These are phyloP conservation scores for Coemansia sp. DNA, from an alignment of 192 early-diverging fungal species.

Conservation along the genomic window DNA sequence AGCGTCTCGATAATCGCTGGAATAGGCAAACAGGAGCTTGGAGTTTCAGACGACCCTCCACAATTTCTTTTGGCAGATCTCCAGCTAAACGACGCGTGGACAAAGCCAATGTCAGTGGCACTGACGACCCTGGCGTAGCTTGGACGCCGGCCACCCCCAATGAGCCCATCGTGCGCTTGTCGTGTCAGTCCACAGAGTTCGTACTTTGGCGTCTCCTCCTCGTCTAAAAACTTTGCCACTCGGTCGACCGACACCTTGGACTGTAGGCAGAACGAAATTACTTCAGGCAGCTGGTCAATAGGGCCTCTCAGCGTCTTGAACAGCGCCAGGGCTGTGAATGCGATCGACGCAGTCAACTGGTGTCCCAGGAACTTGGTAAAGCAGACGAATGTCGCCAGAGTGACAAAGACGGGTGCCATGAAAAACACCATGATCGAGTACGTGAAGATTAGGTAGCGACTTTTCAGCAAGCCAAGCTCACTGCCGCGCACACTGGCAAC, in stretches of 20 bases:
- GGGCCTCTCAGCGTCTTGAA: conserved; percentile 95
- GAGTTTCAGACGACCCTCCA: not conserved
- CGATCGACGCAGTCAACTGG: conserved; percentile 65
- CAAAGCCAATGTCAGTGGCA: conserved; percentile 64
- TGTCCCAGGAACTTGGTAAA: conserved; percentile 63
- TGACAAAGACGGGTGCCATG: conserved; percentile 87
- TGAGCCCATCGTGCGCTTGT: conserved; percentile 17
- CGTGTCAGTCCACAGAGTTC: conserved; percentile 23
- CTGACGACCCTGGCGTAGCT: conserved; percentile 46
- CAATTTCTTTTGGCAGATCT: conserved; percentile 19
- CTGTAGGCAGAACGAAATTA: conserved; percentile 66
- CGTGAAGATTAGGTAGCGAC: conserved; percentile 70
- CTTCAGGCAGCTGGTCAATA: conserved; percentile 77
- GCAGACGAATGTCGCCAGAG: conserved; percentile 78
- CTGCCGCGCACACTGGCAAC: conserved; percentile 64
- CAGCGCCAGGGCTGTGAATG: conserved; percentile 87
- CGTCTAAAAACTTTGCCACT: conserved; percentile 74
- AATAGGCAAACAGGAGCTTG: not conserved
- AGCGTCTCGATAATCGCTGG: conserved; percentile 16
- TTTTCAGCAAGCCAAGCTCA: conserved; percentile 78
- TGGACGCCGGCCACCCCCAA: conserved; percentile 11
- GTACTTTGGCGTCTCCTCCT: conserved; percentile 66
- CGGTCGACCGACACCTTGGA: conserved; percentile 69
- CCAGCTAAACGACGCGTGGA: conserved; percentile 71
- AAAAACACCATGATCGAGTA: conserved; percentile 77